Evolutionary conservation across 805 yeast species (phyloP).

Genomic region (Jamesozyma jinghongensis): DNA sequence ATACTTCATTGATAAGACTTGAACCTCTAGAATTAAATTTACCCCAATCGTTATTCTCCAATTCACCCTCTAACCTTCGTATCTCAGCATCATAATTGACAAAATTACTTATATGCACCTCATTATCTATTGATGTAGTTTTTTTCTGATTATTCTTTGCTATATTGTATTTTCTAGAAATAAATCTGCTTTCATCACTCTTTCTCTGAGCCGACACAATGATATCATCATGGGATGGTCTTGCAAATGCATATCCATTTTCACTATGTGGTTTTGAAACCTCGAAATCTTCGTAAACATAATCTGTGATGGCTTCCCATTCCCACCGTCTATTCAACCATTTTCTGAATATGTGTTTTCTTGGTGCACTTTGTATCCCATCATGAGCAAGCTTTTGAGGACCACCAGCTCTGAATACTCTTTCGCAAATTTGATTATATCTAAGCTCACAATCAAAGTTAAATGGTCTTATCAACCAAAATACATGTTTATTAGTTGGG

Average conservation of each 20-base stretch:
- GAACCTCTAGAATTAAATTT: conserved; percentile 1
- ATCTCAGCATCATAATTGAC: too few species aligned
- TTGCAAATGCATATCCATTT: neutral
- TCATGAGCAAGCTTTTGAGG: conserved; percentile 2
- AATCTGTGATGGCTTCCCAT: conserved; percentile 7
- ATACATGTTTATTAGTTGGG: conserved; percentile 3
- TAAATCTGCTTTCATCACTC: neutral
- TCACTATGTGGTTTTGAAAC: neutral
- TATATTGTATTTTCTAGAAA: too few species aligned
- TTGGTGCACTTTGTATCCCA: conserved; percentile 2
- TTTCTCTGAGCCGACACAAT: neutral
- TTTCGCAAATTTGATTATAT: conserved; percentile 2
- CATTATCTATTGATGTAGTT: neutral
- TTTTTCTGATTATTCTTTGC: too few species aligned
- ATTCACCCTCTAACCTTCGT: neutral
- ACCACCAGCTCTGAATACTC: neutral
- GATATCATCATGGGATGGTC: neutral
- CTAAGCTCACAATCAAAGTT: conserved; percentile 5
- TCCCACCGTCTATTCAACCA: conserved; percentile 7
- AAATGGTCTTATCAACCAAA: conserved; percentile 2
- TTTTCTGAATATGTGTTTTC: conserved; percentile 6
- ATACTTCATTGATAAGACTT: conserved; percentile 3
- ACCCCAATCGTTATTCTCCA: neutral
- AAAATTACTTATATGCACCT: too few species aligned
- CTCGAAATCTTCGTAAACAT: conserved; percentile 2